Evolutionary conservation across 1,139 yeast genomes (phyloP), one percentile per base, ranked within the genome.

Genomic region (Blastobotrys elegans): DNA sequence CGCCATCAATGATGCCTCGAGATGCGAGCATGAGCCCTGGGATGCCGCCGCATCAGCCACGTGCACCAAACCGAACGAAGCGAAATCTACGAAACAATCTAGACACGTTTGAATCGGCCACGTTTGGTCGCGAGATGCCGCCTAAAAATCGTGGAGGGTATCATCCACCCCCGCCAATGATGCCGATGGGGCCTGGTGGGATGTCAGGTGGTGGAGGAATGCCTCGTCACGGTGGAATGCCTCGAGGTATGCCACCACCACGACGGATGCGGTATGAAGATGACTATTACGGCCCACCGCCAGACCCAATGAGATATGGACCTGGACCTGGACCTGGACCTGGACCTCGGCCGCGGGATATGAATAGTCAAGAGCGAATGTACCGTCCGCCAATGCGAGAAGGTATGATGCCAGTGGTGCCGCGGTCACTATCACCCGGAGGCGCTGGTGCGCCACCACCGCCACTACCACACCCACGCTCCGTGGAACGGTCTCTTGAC

Each of bases 101-200:
- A 24, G 57, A 51, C 42, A 38, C 50, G 4, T 54, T 52, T 38
- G 58, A 54, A 38, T 52, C 56, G 11, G 56, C 58, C 1, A 48
- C 37, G 29, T 54, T 55, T 46, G 58, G 58, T 1, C 44, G 56
- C 6, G 55, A 54, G 10, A 26, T 16, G 6, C 8, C 27, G 27
- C 27, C 27, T 6, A 5, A 5, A 5, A 5, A 5, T 6, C 27
- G 27, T 6, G 35, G 22, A 8, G n/a, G n/a, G n/a, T n/a, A n/a
- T n/a, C n/a, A n/a, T n/a, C 43, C 36, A 4, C 37, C 43, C 10
- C 18, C 31, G 39, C 29, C 29, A 3, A 21, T 18, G 18, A 33
- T 30, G 21, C 14, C 35, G 3, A 20, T 32, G 11, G 43, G 33
- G 13, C 41, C 41, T 7, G 30, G 31, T 4, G 43, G 43, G 3